Conservation (phyloP, 805 yeast species). For the Yamadazyma endophytica region DNA sequence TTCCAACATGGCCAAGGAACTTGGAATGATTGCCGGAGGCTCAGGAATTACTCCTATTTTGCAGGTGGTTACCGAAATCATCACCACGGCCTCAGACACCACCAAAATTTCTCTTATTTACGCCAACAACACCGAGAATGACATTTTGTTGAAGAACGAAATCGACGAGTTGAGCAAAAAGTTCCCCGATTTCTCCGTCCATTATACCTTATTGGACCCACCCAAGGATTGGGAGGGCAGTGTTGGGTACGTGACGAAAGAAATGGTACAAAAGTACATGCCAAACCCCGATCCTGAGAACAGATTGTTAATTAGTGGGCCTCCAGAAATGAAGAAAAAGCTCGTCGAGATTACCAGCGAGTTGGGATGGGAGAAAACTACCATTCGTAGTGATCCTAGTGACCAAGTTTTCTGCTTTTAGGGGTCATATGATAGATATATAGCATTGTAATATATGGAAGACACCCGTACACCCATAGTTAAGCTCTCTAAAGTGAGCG, state of each 20-base stretch:
- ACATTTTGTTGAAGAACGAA: constrained; percentile 68
- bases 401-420: constrained; percentile 59
- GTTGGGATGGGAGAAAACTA: constrained; percentile 57
- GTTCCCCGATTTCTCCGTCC: constrained; percentile 60
- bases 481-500: not conserved
- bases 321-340: constrained; percentile 59
- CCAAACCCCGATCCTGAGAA: constrained; percentile 49
- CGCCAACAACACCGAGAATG: constrained; percentile 75
- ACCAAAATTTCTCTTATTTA: constrained; percentile 61
- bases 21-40: constrained; percentile 78
- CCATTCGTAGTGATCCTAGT: constrained; percentile 42
- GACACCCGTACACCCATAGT: not conserved
- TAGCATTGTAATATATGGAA: not conserved
- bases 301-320: constrained; percentile 71
- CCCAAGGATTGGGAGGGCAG: constrained; percentile 52
- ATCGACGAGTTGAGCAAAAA: constrained; percentile 62
- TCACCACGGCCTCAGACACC: constrained; percentile 63
- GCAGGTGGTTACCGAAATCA: constrained; percentile 68
- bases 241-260: constrained; percentile 57
- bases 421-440: constrained; percentile 3
- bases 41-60: constrained; percentile 88
- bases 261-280: constrained; percentile 48
- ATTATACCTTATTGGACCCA: constrained; percentile 51
- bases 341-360: constrained; percentile 49
- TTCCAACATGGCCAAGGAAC: constrained; percentile 55